Evolutionary conservation across 805 yeast species (phyloP).

Genomic region (Suhomyces pyralidae): DNA sequence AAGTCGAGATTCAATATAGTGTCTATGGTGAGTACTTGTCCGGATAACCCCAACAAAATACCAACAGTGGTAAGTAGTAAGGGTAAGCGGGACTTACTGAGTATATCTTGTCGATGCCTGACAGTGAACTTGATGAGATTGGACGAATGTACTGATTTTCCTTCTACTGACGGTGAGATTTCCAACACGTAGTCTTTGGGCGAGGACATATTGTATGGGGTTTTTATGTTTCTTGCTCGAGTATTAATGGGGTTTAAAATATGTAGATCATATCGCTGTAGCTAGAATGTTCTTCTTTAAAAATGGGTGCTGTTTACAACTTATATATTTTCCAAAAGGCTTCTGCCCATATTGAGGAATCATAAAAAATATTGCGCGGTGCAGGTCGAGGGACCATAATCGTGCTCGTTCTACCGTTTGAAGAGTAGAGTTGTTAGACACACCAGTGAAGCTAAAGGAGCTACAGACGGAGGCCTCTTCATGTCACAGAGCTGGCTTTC

Average conservation of each 20-base stretch:
- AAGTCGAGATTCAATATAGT: not conserved
- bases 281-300: not conserved
- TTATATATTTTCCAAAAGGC: not conserved
- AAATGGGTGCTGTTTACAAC: not conserved
- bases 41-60: not conserved
- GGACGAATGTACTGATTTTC: slow-evolving; percentile 8
- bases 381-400: not conserved
- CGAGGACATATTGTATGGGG: slow-evolving; percentile 22
- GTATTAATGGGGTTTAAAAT: slow-evolving; percentile 1
- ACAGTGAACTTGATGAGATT: slow-evolving; percentile 19
- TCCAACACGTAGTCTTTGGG: slow-evolving; percentile 29
- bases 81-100: slow-evolving; percentile 1
- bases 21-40: not conserved
- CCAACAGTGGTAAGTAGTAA: not conserved
- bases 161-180: slow-evolving; percentile 19
- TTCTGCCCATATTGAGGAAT: not conserved
- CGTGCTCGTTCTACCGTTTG: not conserved
- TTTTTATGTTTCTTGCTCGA: not conserved
- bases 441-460: not conserved
- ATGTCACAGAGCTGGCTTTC: not conserved
- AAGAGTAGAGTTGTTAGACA: not conserved
- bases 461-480: not conserved
- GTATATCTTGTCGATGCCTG: slow-evolving; percentile 7
- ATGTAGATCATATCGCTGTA: slow-evolving; percentile 8
- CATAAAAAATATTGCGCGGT: not conserved